Evolutionary conservation across 768 basidiomycete species (phyloP).

Genomic region (Boletus tomentosulus): DNA sequence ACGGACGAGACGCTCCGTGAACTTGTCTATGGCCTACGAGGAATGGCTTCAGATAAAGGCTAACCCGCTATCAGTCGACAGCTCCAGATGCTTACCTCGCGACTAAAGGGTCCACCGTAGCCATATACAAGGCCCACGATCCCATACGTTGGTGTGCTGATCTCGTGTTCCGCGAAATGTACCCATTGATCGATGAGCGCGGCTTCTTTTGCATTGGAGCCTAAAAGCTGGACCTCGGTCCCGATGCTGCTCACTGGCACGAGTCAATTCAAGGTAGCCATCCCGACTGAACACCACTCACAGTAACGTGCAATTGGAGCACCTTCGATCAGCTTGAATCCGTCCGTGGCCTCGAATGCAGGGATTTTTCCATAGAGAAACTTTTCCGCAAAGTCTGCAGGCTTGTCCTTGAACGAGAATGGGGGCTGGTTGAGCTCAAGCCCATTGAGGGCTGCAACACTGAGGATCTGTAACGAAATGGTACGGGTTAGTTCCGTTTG

Average conservation of each 20-base stretch:
- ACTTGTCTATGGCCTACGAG: neutral
- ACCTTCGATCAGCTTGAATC: slow-evolving; percentile 15
- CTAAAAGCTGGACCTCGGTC: slow-evolving; percentile 11
- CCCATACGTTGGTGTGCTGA: neutral
- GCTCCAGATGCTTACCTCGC: slow-evolving; percentile 6
- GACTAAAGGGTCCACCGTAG: slow-evolving; percentile 1
- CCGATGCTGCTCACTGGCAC: slow-evolving; percentile 11
- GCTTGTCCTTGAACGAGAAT: slow-evolving; percentile 9
- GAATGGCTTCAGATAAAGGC: neutral
- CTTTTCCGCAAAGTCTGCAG: slow-evolving; percentile 7
- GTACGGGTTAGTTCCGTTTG: neutral
- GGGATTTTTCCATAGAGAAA: slow-evolving; percentile 19
- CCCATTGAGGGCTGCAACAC: slow-evolving; percentile 10
- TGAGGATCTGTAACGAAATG: neutral
- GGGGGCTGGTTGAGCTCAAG: slow-evolving; percentile 10
- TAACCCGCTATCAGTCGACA: neutral
- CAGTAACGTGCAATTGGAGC: slow-evolving; percentile 17
- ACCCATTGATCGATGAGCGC: slow-evolving; percentile 18
- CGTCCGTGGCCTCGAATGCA: slow-evolving; percentile 15
- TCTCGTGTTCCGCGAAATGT: slow-evolving; percentile 18
- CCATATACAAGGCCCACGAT: neutral
- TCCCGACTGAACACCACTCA: neutral
- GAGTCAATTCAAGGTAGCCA: neutral
- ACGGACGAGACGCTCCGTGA: neutral
- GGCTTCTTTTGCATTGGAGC: slow-evolving; percentile 7